Percentiles rank a stretch among this genome's conserved stretches.
phyloP scores from a whole-genome alignment of 1,284 basidiomycete species.

The Lentinula novae-zelandiae region DNA sequence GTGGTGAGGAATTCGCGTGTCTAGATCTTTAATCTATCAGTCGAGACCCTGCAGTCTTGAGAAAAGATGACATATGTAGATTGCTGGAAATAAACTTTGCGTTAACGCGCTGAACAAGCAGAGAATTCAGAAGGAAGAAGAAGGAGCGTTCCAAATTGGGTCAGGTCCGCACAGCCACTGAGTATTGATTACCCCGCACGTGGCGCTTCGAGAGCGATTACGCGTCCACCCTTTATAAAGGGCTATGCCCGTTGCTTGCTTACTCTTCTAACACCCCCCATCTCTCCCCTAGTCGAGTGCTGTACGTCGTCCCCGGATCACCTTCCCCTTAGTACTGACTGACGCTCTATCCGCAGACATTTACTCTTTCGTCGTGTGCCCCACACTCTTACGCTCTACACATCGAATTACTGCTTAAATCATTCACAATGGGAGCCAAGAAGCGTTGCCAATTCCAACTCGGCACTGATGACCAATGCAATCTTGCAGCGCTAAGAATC shows the following conservation, averaged over 20 bases:
- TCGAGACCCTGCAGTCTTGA: background rate
- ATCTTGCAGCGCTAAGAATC: constrained; percentile 72
- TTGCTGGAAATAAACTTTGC: background rate
- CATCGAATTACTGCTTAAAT: constrained; percentile 7
- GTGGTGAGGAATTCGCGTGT: background rate
- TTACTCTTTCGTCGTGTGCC: constrained; percentile 1
- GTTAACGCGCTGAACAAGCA: background rate
- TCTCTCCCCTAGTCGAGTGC: background rate
- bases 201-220: constrained; percentile 1
- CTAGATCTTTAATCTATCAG: background rate
- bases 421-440: constrained; percentile 65
- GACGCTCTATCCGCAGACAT: background rate
- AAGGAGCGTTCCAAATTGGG: background rate
- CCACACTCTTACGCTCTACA: background rate
- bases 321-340: background rate
- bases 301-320: background rate
- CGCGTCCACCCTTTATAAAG: constrained; percentile 11
- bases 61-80: background rate
- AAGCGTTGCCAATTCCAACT: constrained; percentile 77
- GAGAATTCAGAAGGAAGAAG: background rate
- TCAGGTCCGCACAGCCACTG: background rate
- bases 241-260: background rate
- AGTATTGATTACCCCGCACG: background rate
- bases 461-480: constrained; percentile 63
- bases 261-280: background rate